A percentile compares a stretch with the other conserved stretches of the same genome.
Evolutionary conservation across 495 filamentous ascomycete species (phyloP).

Genomic region (Penicillium samsonianum): DNA sequence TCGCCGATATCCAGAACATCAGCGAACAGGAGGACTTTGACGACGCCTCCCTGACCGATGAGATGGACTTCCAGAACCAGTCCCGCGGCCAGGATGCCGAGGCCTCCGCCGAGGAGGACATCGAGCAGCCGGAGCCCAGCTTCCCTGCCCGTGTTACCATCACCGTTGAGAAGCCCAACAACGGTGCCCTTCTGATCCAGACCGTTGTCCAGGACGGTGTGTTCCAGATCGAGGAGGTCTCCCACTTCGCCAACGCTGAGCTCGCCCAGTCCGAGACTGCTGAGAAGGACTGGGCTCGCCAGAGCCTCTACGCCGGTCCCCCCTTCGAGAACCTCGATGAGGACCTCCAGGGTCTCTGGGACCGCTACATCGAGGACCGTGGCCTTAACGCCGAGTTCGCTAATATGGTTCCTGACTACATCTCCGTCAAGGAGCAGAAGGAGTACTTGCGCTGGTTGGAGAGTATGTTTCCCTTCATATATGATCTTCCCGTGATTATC

Average conservation of each 20-base stretch:
- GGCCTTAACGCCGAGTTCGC: constrained; percentile 87
- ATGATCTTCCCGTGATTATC: neutral
- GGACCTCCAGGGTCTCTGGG: constrained; percentile 87
- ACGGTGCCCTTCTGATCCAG: constrained; percentile 84
- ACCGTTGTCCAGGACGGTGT: constrained; percentile 82
- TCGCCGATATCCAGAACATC: constrained; percentile 81
- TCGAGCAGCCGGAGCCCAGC: constrained; percentile 55
- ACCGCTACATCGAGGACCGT: constrained; percentile 92
- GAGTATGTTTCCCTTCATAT: constrained; percentile 50
- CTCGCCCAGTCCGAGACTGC: constrained; percentile 66
- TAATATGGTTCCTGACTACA: constrained; percentile 91
- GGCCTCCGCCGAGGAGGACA: constrained; percentile 59
- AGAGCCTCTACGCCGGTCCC: constrained; percentile 85
- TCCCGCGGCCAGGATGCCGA: constrained; percentile 34
- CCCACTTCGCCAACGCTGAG: constrained; percentile 74
- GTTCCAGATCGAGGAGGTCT: constrained; percentile 88
- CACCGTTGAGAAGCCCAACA: constrained; percentile 77
- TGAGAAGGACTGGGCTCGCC: constrained; percentile 66
- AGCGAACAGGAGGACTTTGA: constrained; percentile 60
- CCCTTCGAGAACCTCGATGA: constrained; percentile 94
- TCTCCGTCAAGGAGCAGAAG: constrained; percentile 98
- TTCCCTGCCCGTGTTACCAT: constrained; percentile 86
- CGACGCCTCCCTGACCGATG: constrained; percentile 49
- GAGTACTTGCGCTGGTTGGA: constrained; percentile 93
- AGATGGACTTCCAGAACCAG: constrained; percentile 56